Evolutionary conservation across 768 basidiomycete genomes (phyloP).

Genomic region (Phaffia tasmanica): DNA sequence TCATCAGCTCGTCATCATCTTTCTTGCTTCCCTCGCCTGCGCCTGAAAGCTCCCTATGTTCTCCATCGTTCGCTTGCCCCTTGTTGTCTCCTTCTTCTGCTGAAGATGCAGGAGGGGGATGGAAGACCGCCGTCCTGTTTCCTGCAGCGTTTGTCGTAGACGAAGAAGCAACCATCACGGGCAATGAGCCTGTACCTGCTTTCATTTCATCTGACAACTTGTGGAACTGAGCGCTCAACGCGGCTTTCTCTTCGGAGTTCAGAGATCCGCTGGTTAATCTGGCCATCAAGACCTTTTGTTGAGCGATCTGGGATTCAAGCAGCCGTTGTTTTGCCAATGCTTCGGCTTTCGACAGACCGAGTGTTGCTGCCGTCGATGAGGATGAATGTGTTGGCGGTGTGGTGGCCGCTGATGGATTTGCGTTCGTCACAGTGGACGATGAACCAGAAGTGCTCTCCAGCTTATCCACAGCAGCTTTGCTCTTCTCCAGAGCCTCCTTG

Average conservation of each 20-base stretch:
- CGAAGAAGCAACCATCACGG: not conserved
- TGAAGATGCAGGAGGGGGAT: constrained; percentile 45
- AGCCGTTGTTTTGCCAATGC: constrained; percentile 56
- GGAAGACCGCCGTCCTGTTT: constrained; percentile 34
- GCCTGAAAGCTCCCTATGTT: constrained; percentile 54
- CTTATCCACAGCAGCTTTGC: constrained; percentile 62
- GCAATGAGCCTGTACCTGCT: constrained; percentile 26
- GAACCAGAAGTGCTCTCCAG: constrained; percentile 38
- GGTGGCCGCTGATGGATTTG: not conserved
- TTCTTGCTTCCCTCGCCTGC: constrained; percentile 44
- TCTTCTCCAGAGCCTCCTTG: constrained; percentile 64
- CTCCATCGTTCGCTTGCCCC: not conserved
- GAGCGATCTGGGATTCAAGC: constrained; percentile 68
- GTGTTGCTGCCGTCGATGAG: not conserved
- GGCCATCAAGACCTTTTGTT: constrained; percentile 76
- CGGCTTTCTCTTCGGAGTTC: constrained; percentile 59
- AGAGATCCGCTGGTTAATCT: constrained; percentile 51
- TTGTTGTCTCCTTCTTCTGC: constrained; percentile 40
- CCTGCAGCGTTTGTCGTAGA: constrained; percentile 26
- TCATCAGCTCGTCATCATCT: constrained; percentile 30
- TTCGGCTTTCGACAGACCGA: constrained; percentile 9
- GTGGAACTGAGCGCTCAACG: constrained; percentile 61
- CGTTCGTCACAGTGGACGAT: constrained; percentile 25
- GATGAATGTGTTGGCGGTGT: constrained; percentile 26
- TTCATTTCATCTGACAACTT: constrained; percentile 73